These are phyloP conservation scores for Erythrophleum ivorense DNA, from an alignment of 331 rosid species.

Conservation along the genomic window DNA sequence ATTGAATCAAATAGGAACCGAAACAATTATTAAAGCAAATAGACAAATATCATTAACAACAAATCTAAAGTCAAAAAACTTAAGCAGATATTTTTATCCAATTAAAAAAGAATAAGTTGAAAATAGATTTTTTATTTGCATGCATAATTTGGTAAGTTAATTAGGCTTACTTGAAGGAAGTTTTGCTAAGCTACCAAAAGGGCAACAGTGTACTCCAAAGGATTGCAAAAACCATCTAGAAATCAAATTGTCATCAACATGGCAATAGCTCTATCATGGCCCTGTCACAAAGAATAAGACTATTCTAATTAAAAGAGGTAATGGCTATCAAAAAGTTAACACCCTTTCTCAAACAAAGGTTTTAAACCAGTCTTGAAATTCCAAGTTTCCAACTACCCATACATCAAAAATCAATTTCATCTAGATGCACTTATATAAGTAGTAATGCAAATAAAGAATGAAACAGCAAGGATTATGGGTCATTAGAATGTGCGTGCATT, in stretches of 20 bases:
- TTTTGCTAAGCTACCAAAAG: slow-evolving; percentile 84
- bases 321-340: neutral
- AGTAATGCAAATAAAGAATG: slow-evolving; percentile 15
- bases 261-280: neutral
- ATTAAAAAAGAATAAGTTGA: neutral
- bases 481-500: neutral
- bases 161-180: slow-evolving; percentile 90
- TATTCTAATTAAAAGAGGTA: slow-evolving; percentile 4
- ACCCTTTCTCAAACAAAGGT: neutral
- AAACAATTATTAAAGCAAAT: slow-evolving; percentile 31
- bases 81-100: neutral
- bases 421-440: slow-evolving; percentile 14
- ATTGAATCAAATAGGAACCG: neutral
- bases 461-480: slow-evolving; percentile 18
- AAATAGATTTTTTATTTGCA: slow-evolving; percentile 15
- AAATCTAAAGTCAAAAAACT: neutral
- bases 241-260: slow-evolving; percentile 31
- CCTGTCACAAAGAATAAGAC: slow-evolving; percentile 22
- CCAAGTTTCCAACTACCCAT: neutral
- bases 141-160: slow-evolving; percentile 33
- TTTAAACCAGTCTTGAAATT: neutral
- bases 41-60: slow-evolving; percentile 4
- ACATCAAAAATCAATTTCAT: slow-evolving; percentile 24
- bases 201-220: slow-evolving; percentile 99
- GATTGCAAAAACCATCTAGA: slow-evolving; percentile 70